These are phyloP conservation scores for Taxillus chinensis DNA, from an alignment of 164 flowering plant species.

Conservation along the genomic window DNA sequence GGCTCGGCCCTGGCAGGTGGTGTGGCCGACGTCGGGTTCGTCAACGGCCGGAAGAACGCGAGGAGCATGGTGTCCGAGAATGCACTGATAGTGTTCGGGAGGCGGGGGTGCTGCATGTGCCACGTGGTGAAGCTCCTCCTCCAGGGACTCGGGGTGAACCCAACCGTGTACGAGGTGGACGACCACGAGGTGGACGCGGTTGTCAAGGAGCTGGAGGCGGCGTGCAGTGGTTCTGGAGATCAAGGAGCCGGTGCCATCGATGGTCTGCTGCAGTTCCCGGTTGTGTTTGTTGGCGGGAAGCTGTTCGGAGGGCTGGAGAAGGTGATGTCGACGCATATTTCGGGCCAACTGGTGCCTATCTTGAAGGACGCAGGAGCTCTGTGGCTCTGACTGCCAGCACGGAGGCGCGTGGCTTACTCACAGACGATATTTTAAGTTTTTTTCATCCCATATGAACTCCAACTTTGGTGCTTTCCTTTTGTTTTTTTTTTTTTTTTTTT, in stretches of 20 bases:
- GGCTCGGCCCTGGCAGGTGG: too few species aligned
- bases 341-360: slow-evolving; percentile 44
- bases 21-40: too few species aligned
- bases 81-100: slow-evolving; percentile 22
- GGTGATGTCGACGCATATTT: slow-evolving; percentile 42
- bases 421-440: too few species aligned
- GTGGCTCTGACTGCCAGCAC: slow-evolving; percentile 22
- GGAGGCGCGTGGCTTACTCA: background rate
- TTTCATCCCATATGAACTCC: too few species aligned
- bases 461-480: too few species aligned
- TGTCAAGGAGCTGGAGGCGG: slow-evolving; percentile 1
- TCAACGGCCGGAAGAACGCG: background rate
- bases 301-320: slow-evolving; percentile 43
- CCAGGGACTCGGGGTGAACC: slow-evolving; percentile 24
- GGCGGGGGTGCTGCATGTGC: slow-evolving; percentile 32
- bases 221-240: background rate
- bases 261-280: slow-evolving; percentile 22
- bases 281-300: slow-evolving; percentile 43
- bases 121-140: slow-evolving; percentile 26
- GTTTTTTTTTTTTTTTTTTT: too few species aligned
- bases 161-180: slow-evolving; percentile 16
- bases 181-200: slow-evolving; percentile 10
- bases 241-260: background rate
- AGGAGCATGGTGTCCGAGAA: slow-evolving; percentile 15
- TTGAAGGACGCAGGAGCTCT: slow-evolving; percentile 39